Evolutionary conservation across 2,329 filamentous ascomycete genomes (phyloP).

Genomic region (Aureobasidium lini): DNA sequence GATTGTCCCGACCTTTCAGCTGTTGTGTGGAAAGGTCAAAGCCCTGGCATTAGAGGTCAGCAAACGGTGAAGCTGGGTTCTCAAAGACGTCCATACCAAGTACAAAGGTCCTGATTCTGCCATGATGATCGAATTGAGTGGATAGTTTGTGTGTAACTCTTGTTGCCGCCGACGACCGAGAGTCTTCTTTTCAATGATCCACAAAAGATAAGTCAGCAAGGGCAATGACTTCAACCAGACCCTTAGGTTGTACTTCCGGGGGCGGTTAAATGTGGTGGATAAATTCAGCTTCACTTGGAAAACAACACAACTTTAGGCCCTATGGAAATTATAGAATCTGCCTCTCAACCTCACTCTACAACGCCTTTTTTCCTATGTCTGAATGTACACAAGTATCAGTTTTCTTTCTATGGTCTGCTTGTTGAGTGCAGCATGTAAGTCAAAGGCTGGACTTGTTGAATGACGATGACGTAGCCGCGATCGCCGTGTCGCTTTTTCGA

Average conservation of each 20-base stretch:
- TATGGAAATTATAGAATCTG: constrained; percentile 5
- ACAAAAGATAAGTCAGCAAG: constrained; percentile 11
- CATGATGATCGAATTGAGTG: neutral
- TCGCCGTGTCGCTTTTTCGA: neutral
- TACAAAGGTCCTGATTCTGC: constrained; percentile 8
- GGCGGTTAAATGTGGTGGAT: constrained; percentile 11
- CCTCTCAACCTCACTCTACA: neutral
- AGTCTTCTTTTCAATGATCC: constrained; percentile 3
- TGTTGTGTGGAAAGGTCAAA: constrained; percentile 97
- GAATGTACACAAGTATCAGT: neutral
- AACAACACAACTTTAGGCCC: constrained; percentile 5
- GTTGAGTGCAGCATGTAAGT: neutral
- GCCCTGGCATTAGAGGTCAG: constrained; percentile 38
- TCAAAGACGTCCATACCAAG: neutral
- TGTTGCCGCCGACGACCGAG: neutral
- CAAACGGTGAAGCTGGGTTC: neutral
- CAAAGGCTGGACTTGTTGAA: neutral
- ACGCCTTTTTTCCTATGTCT: neutral
- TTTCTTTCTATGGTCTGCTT: neutral
- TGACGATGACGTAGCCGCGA: neutral
- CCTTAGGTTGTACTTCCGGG: neutral
- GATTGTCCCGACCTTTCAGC: constrained; percentile 61
- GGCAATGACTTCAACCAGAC: neutral
- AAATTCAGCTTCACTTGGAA: neutral
- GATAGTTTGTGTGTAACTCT: neutral